Base-by-base conservation (phyloP, 345 rosid species). In the Camelina hispida region DNA sequence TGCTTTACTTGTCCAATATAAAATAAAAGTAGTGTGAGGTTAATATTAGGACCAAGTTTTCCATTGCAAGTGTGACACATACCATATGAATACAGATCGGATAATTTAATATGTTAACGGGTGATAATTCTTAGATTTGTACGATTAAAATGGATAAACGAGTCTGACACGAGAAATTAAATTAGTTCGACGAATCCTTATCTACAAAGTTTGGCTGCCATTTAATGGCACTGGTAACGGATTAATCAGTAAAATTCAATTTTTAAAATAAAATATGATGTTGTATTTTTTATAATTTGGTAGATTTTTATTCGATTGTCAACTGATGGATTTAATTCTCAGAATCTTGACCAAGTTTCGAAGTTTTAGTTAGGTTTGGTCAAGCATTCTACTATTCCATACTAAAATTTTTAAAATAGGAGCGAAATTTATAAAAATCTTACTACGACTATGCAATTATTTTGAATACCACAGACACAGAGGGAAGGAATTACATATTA, bases 121-220 rank as follows among this genome's bases (percentile, higher is more conserved):
- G 15, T 13, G 42, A 53, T 40, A 9, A 9, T 35, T 73, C 50
- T 7, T 46, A 23, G 66, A 57, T 74, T 47, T 74, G 54, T 76
- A 30, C 1, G 32, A 68, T 30, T 38, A 52, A 60, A 61, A 53
- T 42, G 56, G 48, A 42, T 53, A 53, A 50, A 22, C 5, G 14
- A 68, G 71, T 35, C 80, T 69, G 75, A 54, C 80, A 69, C 65
- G 46, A 23, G 18, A 23, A 56, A 18, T 46, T 63, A 17, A 70
- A 28, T 4, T 44, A 70, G 28, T 70, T 17, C 12, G 42, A 23
- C 47, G 60, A 56, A 70, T 61, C 74, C 57, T 75, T 75, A 75
- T 75, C 74, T 69, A 76, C 79, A 76, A 75, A 52, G 69, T 61
- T 75, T 75, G 20, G 74, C 11, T 59, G 54, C 73, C 43, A 15